A percentile compares a stretch with the other conserved stretches of the same genome.
Evolutionary conservation across 257 asterid species (phyloP).

Genomic region (Prunella vulgaris): DNA sequence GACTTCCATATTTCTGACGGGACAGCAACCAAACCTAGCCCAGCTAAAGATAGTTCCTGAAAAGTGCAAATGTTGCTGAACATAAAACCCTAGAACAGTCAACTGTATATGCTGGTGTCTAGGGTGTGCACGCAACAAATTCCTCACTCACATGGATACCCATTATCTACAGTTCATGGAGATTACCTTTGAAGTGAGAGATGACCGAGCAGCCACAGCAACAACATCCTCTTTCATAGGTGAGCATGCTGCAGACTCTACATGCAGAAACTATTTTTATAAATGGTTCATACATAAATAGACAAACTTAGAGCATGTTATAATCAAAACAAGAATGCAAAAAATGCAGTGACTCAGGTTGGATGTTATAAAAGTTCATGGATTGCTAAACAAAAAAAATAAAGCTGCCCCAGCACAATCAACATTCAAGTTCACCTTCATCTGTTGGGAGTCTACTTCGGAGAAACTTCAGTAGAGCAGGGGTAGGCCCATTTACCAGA

Average conservation of each 20-base stretch:
- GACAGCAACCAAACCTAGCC: conserved; percentile 54
- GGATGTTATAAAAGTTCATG: background rate
- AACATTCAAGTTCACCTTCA: conserved; percentile 63
- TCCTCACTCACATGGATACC: conserved; percentile 17
- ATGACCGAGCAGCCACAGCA: conserved; percentile 64
- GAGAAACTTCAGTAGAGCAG: conserved; percentile 73
- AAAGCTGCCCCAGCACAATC: conserved; percentile 6
- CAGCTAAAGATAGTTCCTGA: conserved; percentile 83
- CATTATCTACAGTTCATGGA: conserved; percentile 3
- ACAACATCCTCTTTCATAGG: conserved; percentile 57
- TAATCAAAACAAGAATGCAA: conserved; percentile 16
- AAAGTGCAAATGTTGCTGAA: conserved; percentile 20
- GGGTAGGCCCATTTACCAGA: conserved; percentile 83
- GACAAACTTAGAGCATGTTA: conserved; percentile 18
- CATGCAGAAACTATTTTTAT: conserved; percentile 16
- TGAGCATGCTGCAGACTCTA: conserved; percentile 59
- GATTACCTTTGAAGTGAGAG: conserved; percentile 76
- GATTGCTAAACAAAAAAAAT: background rate
- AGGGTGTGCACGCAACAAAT: conserved; percentile 2
- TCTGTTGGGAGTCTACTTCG: conserved; percentile 81
- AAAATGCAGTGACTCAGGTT: conserved; percentile 3
- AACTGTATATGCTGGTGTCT: conserved; percentile 5
- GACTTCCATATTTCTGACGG: conserved; percentile 85
- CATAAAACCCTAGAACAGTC: background rate
- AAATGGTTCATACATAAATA: conserved; percentile 6